phyloP scores from a whole-genome alignment of 2,329 filamentous ascomycete species.

The Delphinella strobiligena region DNA sequence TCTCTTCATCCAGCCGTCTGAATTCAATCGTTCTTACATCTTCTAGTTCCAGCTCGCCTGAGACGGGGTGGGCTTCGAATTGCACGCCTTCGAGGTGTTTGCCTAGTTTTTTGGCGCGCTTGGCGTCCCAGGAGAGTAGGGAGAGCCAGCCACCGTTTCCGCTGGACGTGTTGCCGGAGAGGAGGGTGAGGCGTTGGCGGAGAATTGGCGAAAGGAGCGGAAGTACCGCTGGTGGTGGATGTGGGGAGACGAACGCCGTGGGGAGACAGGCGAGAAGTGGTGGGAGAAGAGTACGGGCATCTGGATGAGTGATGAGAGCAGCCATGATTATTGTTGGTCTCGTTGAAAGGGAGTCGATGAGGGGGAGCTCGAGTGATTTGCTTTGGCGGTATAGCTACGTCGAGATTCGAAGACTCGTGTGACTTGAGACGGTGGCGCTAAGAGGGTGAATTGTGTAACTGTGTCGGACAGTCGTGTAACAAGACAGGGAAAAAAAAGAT shows the following conservation, averaged over 20 bases:
- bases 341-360: too few species aligned
- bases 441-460: too few species aligned
- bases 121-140: slow-evolving; percentile 56
- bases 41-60: slow-evolving; percentile 66
- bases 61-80: slow-evolving; percentile 69
- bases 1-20: slow-evolving; percentile 62
- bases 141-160: slow-evolving; percentile 49
- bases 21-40: slow-evolving; percentile 52
- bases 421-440: too few species aligned
- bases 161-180: slow-evolving; percentile 38
- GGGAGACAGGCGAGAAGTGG: slow-evolving; percentile 53
- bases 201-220: slow-evolving; percentile 52
- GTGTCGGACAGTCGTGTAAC: too few species aligned
- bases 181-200: slow-evolving; percentile 49
- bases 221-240: slow-evolving; percentile 48
- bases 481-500: too few species aligned
- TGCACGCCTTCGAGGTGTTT: slow-evolving; percentile 49
- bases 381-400: too few species aligned
- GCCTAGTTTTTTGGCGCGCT: slow-evolving; percentile 46
- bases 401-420: too few species aligned
- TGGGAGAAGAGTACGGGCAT: slow-evolving; percentile 45
- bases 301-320: slow-evolving; percentile 38
- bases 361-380: too few species aligned
- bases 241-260: slow-evolving; percentile 46
- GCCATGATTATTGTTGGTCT: too few species aligned